phyloP scores from a whole-genome alignment of 805 yeast species.

The Metschnikowia continentalis region DNA sequence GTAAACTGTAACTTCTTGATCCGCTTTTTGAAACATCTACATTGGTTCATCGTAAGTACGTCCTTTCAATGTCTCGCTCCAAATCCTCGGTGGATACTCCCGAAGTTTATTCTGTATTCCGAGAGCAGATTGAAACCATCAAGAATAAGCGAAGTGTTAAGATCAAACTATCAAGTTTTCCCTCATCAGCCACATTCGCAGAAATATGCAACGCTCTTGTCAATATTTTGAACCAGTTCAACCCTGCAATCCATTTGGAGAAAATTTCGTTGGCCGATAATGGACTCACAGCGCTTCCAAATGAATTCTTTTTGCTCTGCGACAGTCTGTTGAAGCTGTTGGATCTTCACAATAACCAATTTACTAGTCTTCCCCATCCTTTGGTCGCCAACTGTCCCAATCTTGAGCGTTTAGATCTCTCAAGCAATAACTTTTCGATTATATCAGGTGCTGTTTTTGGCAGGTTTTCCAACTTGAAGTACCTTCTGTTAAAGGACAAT shows the following conservation, averaged over 20 bases:
- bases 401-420: conserved; percentile 64
- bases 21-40: background rate
- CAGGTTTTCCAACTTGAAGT: conserved; percentile 44
- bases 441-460: conserved; percentile 44
- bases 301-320: conserved; percentile 10
- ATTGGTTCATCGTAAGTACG: background rate
- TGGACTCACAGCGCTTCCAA: conserved; percentile 9
- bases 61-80: conserved; percentile 1
- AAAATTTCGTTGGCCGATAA: conserved; percentile 10
- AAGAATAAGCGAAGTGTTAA: conserved; percentile 11
- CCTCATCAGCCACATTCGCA: conserved; percentile 9
- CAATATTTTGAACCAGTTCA: conserved; percentile 5
- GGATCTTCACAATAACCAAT: conserved; percentile 60
- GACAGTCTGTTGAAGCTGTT: conserved; percentile 37
- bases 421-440: conserved; percentile 47
- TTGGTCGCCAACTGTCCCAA: conserved; percentile 30
- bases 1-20: background rate
- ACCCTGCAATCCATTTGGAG: conserved; percentile 11
- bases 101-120: conserved; percentile 3
- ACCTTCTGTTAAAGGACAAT: conserved; percentile 60
- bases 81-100: background rate
- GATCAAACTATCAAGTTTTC: conserved; percentile 12
- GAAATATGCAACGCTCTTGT: conserved; percentile 12
- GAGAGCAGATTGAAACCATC: conserved; percentile 12
- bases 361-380: conserved; percentile 50